These are phyloP conservation scores for Asterochloris erici DNA, from an alignment of 139 green algal genomes.

Conservation along the genomic window DNA sequence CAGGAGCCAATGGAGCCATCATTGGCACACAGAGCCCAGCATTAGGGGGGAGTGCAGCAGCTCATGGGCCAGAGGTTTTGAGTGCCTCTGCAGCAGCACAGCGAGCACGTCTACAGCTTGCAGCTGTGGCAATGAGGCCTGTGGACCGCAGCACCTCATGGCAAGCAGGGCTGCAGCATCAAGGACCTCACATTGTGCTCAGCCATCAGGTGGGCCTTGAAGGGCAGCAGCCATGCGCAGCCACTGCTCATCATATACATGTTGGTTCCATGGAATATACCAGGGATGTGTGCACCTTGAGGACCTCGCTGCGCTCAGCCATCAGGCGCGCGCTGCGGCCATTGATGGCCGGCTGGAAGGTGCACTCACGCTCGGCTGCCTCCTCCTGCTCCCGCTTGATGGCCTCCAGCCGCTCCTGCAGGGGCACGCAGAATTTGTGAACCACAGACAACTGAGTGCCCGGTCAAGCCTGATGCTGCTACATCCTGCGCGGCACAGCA, in stretches of 20 bases:
- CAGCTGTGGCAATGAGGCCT: too few species aligned
- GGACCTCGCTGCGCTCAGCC: slow-evolving; percentile 53
- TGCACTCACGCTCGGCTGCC: slow-evolving; percentile 52
- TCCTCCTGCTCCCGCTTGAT: slow-evolving; percentile 42
- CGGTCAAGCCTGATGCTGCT: too few species aligned
- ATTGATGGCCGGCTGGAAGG: slow-evolving; percentile 70
- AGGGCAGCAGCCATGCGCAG: neutral
- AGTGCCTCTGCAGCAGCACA: too few species aligned
- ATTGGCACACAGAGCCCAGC: too few species aligned
- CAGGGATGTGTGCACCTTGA: slow-evolving; percentile 26
- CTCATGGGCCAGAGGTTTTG: too few species aligned
- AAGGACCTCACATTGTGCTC: neutral
- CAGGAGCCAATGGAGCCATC: too few species aligned
- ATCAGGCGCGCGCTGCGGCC: slow-evolving; percentile 50
- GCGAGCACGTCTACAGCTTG: too few species aligned
- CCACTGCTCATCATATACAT: too few species aligned
- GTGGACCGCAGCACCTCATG: neutral
- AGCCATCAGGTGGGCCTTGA: neutral
- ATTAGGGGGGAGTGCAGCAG: too few species aligned
- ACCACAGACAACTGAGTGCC: too few species aligned
- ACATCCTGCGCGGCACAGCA: too few species aligned
- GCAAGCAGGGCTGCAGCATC: neutral
- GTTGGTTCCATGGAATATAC: neutral
- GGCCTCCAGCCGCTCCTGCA: slow-evolving; percentile 36
- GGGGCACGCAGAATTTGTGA: too few species aligned